Base-by-base conservation (phyloP, 768 basidiomycete genomes). In the Amanita inopinata region DNA sequence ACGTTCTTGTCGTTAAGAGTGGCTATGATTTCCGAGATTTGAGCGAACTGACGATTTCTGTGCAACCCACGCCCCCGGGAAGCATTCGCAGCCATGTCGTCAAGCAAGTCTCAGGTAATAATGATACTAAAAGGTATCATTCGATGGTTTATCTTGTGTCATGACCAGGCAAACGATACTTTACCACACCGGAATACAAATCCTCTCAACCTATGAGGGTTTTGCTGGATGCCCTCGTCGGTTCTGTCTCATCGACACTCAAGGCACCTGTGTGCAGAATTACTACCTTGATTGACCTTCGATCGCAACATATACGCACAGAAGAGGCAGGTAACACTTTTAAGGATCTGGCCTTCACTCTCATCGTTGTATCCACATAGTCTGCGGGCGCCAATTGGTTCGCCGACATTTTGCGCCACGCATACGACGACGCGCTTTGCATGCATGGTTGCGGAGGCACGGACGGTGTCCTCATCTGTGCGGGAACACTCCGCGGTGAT, bases 21-120 rank as follows among this genome's bases (percentile, higher is more conserved):
- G 91, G 91, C 5, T 85, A 81, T 2, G 89, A 94, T 61, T 94
- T 94, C 55, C 74, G 84, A 27, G 89, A 93, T 49, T 63, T 93
- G 24, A 88, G 86, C 39, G 84, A 87, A 47, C 63, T 91, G 33
- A 66, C 60, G 0, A 60, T 94, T 15, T 76, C 78, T 43, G 62
- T 93, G 10, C 61, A 65, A 19, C 62, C 74, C 38, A 70, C 80
- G 1, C 73, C 83, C 1, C 55, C 65, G 22, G 80, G 77, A 1
- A 81, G 78, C 51, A 61, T 84, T 8, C 69, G 91, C 48, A 66
- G 56, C 33, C 80, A 77, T 52, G 62, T 83, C 2, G 78, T 94
- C 51, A 74, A 61, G 38, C 56, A 62, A 19, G 66, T 89, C 35
- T 68, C 62, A 45, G 87, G 87, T 80, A 46, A 7, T 28, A 10